Percentiles rank a stretch among this genome's conserved stretches.
These are phyloP conservation scores for Leptographium lundbergii DNA, from an alignment of 2,329 filamentous ascomycete species.

Conservation along the genomic window DNA sequence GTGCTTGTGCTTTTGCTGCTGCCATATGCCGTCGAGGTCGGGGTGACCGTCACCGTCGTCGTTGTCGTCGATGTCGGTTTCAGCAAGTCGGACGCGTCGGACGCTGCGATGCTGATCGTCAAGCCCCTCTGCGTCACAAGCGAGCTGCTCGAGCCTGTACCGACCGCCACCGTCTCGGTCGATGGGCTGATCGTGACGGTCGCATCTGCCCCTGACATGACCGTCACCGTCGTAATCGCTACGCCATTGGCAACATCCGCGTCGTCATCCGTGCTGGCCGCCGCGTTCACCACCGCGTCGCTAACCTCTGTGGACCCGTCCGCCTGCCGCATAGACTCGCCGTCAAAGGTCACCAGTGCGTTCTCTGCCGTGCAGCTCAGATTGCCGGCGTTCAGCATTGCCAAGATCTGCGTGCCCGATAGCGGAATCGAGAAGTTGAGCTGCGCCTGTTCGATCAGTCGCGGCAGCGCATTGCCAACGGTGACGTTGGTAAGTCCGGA, in stretches of 20 bases:
- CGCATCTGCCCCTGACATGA: background rate
- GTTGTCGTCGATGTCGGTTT: conserved; percentile 11
- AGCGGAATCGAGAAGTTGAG: conserved; percentile 66
- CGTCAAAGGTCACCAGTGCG: conserved; percentile 73
- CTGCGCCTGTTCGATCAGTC: conserved; percentile 52
- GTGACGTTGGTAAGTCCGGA: conserved; percentile 53
- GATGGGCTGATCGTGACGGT: background rate
- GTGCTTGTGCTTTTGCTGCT: conserved; percentile 11
- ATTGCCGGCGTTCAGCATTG: conserved; percentile 61
- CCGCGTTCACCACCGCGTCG: background rate
- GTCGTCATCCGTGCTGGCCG: background rate
- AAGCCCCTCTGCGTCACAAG: conserved; percentile 11
- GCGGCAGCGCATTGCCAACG: conserved; percentile 65
- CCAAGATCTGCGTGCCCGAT: conserved; percentile 54
- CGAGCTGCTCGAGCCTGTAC: conserved; percentile 7
- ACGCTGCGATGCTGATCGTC: conserved; percentile 8
- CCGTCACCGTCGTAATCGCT: conserved; percentile 10
- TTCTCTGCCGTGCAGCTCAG: conserved; percentile 79
- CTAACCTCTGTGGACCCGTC: conserved; percentile 9
- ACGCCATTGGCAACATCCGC: conserved; percentile 6
- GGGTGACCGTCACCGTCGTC: conserved; percentile 15
- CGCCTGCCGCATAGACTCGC: conserved; percentile 27
- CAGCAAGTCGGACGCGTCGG: conserved; percentile 9
- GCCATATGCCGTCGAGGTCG: conserved; percentile 16
- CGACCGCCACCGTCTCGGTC: background rate